Base-by-base conservation (phyloP, 345 rosid species). In the Microcos paniculata region DNA sequence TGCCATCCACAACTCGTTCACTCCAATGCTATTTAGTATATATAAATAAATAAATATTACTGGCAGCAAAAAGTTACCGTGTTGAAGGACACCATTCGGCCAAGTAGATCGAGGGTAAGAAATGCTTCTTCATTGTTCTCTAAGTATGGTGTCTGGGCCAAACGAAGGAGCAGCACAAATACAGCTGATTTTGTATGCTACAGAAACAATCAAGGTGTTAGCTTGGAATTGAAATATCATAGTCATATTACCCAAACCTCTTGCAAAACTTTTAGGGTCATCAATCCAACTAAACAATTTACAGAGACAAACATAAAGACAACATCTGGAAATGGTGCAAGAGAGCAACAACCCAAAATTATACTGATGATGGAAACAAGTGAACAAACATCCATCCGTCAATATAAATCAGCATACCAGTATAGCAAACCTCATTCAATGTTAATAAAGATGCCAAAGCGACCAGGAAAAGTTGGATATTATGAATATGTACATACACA, bases 51-150 rank as follows among this genome's bases (percentile, higher is more conserved):
- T 46, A 81, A 56, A 48, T 46, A 53, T 1, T 76, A 61, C 45
- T n/a, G 10, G 61, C 21, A 66, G n/a, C 24, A 62, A 58, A 53
- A 30, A 76, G 67, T 85, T 87, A 95, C 99, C 96, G 21, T 80
- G 87, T 87, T 90, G 80, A 78, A 93, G 71, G 94, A 90, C 74
- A 91, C 90, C 92, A 96, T 87, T 71, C 90, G 88, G 80, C 80
- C 79, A 70, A 96, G 86, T 63, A 96, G 88, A 78, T 93, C 96
- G 45, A 96, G 90, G 80, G 76, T 87, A 82, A 64, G 85, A 85
- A 80, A 76, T 70, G 85, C 85, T 81, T 93, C 94, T 71, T 81
- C 75, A 30, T 83, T 90, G 76, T 82, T 80, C 77, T 90, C 97
- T 55, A 72, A 75, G 67, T 85, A 84, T 55, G 76, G 83, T 79